These are phyloP conservation scores for Chytriomyces sp. DNA, from an alignment of 192 early-diverging fungal species.

Conservation along the genomic window DNA sequence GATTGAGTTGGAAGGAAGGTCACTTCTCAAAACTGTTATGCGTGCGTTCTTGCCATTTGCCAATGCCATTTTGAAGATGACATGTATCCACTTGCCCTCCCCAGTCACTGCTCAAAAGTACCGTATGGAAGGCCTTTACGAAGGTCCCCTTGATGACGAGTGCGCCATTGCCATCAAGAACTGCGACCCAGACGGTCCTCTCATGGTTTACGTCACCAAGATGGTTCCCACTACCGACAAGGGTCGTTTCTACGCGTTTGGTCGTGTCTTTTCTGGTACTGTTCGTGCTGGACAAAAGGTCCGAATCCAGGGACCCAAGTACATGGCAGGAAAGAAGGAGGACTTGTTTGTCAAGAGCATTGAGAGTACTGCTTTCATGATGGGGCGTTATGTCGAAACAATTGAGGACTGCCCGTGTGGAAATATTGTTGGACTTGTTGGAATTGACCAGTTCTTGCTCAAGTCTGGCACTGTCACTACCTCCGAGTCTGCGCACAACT, in stretches of 20 bases:
- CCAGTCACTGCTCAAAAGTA: constrained; percentile 90
- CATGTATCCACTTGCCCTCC: constrained; percentile 96
- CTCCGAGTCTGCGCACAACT: constrained; percentile 91
- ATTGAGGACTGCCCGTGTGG: constrained; percentile 95
- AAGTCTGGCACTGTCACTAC: constrained; percentile 99
- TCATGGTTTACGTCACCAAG: constrained; percentile 99
- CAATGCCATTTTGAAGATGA: constrained; percentile 98
- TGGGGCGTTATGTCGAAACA: constrained; percentile 97
- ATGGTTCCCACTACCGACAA: constrained; percentile 99
- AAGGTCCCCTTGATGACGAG: constrained; percentile 94
- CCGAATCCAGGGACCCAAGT: constrained; percentile 98
- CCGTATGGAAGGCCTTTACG: constrained; percentile 92
- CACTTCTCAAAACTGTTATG: constrained; percentile 93
- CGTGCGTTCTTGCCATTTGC: constrained; percentile 97
- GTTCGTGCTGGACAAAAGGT: constrained; percentile 96
- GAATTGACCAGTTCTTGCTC: constrained; percentile 99
- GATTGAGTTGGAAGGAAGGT: constrained; percentile 89
- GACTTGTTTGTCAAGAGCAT: constrained; percentile 96
- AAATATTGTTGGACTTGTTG: constrained; percentile 98
- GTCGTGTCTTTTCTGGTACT: constrained; percentile 99
- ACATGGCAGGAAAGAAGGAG: constrained; percentile 83
- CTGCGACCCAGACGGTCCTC: constrained; percentile 92
- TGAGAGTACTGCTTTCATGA: constrained; percentile 99
- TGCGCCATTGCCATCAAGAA: constrained; percentile 84
- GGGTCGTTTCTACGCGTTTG: constrained; percentile 99